Evolutionary conservation across 2,329 filamentous ascomycete species (phyloP).

Genomic region (Apiospora pterosperma): DNA sequence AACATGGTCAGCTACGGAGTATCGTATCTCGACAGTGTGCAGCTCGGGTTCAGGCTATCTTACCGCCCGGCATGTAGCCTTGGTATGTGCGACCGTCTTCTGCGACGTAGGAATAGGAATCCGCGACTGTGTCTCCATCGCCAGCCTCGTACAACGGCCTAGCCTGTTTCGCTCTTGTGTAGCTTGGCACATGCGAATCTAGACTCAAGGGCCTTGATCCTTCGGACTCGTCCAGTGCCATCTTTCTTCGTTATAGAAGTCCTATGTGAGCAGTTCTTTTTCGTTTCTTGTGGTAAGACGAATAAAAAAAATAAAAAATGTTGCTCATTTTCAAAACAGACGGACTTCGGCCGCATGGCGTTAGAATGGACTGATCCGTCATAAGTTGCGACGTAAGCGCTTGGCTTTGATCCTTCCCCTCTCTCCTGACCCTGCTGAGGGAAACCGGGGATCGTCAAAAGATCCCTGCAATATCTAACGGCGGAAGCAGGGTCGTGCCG

Average conservation of each 20-base stretch:
- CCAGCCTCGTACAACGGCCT: not conserved
- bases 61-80: constrained; percentile 2
- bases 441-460: not conserved
- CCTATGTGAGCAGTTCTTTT: too few species aligned
- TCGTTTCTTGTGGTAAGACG: not conserved
- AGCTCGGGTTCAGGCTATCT: not conserved
- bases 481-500: not conserved
- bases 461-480: not conserved
- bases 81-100: not conserved
- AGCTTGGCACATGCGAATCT: not conserved
- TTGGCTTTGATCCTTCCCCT: not conserved
- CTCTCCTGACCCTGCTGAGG: not conserved
- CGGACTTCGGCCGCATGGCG: not conserved
- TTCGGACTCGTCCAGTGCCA: not conserved
- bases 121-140: not conserved
- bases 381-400: not conserved
- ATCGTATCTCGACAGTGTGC: not conserved
- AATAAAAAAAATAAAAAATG: not conserved
- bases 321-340: not conserved
- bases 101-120: not conserved
- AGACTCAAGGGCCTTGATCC: not conserved
- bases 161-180: not conserved
- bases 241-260: not conserved
- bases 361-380: not conserved
- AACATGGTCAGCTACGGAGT: not conserved